These are phyloP conservation scores for Zymoseptoria passerinii DNA, from an alignment of 2,329 filamentous ascomycete species.

Conservation along the genomic window DNA sequence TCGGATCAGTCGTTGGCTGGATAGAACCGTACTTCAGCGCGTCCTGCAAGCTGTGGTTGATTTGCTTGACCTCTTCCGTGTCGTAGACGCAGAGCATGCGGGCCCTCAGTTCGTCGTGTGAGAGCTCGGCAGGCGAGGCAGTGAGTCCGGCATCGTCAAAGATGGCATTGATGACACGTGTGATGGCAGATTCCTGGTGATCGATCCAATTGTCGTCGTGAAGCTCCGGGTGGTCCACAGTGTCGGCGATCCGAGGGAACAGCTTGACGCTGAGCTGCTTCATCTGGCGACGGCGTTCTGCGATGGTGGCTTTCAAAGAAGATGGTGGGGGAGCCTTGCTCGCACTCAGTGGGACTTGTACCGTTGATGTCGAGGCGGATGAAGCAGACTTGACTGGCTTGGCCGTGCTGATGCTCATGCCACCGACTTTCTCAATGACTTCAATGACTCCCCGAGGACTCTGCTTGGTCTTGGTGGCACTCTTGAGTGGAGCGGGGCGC, in stretches of 20 bases:
- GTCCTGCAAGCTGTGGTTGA: slow-evolving; percentile 49
- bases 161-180: slow-evolving; percentile 51
- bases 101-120: slow-evolving; percentile 32
- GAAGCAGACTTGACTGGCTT: neutral
- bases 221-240: slow-evolving; percentile 48
- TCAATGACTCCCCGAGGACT: neutral
- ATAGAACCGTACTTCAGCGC: slow-evolving; percentile 51
- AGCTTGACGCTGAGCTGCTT: slow-evolving; percentile 16
- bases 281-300: slow-evolving; percentile 3
- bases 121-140: neutral
- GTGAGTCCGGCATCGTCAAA: slow-evolving; percentile 34
- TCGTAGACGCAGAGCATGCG: slow-evolving; percentile 49
- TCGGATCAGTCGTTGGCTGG: slow-evolving; percentile 45
- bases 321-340: neutral
- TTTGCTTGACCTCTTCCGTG: slow-evolving; percentile 38
- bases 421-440: neutral
- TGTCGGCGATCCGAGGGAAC: slow-evolving; percentile 48
- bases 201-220: slow-evolving; percentile 57
- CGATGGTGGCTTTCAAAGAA: neutral
- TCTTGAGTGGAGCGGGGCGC: neutral
- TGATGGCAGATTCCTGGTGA: slow-evolving; percentile 54
- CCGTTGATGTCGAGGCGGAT: neutral
- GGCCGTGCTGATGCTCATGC: neutral
- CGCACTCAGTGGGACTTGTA: neutral
- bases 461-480: neutral